Conservation (phyloP, 1,139 yeast species). For the Suzukiozyma palmioleophila region DNA sequence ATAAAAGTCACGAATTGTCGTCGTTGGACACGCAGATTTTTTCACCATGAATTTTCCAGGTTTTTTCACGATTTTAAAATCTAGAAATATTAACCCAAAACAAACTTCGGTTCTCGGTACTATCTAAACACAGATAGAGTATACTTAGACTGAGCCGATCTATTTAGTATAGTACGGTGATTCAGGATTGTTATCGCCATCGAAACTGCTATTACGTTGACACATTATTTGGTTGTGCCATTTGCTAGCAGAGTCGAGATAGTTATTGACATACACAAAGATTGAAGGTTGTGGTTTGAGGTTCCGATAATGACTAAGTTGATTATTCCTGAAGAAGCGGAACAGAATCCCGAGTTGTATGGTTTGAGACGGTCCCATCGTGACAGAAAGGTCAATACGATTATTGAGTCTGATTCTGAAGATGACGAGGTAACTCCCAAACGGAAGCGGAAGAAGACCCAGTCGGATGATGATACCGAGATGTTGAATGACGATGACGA, state of each 20-base stretch:
- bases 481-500: slow-evolving; percentile 25
- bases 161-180: too few species aligned
- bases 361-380: slow-evolving; percentile 88
- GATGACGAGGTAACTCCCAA: slow-evolving; percentile 13
- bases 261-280: too few species aligned
- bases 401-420: slow-evolving; percentile 39
- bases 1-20: neutral
- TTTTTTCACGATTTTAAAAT: neutral
- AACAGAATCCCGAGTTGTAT: slow-evolving; percentile 78
- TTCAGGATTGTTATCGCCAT: too few species aligned
- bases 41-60: neutral
- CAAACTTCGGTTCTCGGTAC: too few species aligned
- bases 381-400: slow-evolving; percentile 45
- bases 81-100: too few species aligned
- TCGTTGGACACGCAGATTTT: slow-evolving; percentile 4
- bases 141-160: too few species aligned
- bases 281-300: too few species aligned
- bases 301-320: slow-evolving; percentile 8
- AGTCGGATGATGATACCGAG: slow-evolving; percentile 23
- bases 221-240: too few species aligned
- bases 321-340: slow-evolving; percentile 36
- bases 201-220: too few species aligned
- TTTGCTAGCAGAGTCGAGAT: too few species aligned
- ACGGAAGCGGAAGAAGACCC: slow-evolving; percentile 14
- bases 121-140: too few species aligned